Evolutionary conservation across 2,329 filamentous ascomycete species (phyloP).

Genomic region (Hypoxylon sp.): DNA sequence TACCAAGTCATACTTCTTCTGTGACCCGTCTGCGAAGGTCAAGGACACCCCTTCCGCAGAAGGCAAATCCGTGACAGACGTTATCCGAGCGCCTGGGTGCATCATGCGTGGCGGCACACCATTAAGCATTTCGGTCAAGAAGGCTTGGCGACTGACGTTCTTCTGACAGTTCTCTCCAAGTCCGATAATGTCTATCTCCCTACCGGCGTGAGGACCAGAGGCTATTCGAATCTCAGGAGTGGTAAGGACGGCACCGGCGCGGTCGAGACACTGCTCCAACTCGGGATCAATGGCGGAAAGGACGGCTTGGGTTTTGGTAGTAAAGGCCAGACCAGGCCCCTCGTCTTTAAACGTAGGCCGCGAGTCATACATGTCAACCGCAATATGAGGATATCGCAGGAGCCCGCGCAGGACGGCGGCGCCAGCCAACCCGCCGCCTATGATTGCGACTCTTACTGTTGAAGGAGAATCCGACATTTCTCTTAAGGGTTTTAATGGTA

Average conservation of each 20-base stretch:
- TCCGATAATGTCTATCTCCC: conserved; percentile 36
- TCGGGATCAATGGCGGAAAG: conserved; percentile 49
- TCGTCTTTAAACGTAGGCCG: conserved; percentile 48
- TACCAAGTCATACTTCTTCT: conserved; percentile 52
- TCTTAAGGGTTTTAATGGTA: not conserved
- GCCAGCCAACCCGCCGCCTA: conserved; percentile 51
- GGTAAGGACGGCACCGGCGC: conserved; percentile 49
- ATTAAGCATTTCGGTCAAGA: conserved; percentile 49
- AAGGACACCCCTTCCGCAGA: conserved; percentile 43
- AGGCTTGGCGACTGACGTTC: conserved; percentile 49
- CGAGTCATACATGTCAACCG: conserved; percentile 52
- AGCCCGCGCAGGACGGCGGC: conserved; percentile 50
- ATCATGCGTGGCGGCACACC: conserved; percentile 49
- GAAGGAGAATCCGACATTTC: conserved; percentile 36
- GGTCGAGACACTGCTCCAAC: conserved; percentile 47
- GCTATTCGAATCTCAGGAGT: conserved; percentile 43
- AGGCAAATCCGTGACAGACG: conserved; percentile 45
- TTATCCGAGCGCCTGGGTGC: conserved; percentile 48
- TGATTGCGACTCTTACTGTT: conserved; percentile 52
- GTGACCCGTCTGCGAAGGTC: conserved; percentile 49
- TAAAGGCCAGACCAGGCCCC: conserved; percentile 45
- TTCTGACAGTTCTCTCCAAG: conserved; percentile 29
- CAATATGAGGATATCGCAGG: conserved; percentile 50
- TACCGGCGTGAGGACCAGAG: conserved; percentile 46
- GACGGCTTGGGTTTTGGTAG: conserved; percentile 42